Percentiles rank a stretch among this genome's conserved stretches.
Conservation (phyloP, 2,329 filamentous ascomycete species). For the Berkeleyomyces rouxiae region DNA sequence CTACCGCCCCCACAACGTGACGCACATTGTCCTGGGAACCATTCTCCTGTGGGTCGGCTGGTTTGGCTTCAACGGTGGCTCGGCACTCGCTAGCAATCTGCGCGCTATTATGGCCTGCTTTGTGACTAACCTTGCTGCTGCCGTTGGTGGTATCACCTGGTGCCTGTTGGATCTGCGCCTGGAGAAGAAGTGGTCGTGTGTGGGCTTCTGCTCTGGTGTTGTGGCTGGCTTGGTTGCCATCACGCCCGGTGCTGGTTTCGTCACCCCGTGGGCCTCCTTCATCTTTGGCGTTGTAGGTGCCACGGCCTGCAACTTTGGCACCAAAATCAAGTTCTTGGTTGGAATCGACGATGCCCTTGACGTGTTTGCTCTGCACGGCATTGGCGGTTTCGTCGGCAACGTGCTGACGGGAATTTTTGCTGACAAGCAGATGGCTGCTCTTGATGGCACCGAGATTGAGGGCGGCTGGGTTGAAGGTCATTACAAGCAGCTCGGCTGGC, state of each 20-base stretch:
- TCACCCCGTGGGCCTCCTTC: conserved; percentile 47
- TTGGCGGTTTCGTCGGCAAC: conserved; percentile 70
- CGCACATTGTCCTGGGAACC: conserved; percentile 56
- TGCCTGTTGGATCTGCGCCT: conserved; percentile 74
- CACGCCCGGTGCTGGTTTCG: conserved; percentile 66
- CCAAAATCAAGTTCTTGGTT: conserved; percentile 61
- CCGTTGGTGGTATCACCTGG: conserved; percentile 68
- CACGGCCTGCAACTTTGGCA: conserved; percentile 65
- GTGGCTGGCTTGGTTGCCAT: conserved; percentile 81
- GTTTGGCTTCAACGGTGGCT: conserved; percentile 91
- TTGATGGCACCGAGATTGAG: conserved; percentile 42
- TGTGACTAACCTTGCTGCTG: conserved; percentile 76
- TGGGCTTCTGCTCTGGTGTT: conserved; percentile 81
- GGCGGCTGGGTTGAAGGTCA: conserved; percentile 58
- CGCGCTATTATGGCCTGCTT: conserved; percentile 80
- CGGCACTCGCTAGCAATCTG: conserved; percentile 65
- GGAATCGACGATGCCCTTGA: conserved; percentile 77
- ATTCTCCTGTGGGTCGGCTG: conserved; percentile 80
- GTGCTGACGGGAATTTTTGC: conserved; percentile 63
- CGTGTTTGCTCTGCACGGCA: conserved; percentile 76
- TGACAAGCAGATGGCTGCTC: conserved; percentile 53
- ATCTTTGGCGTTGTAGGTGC: conserved; percentile 43
- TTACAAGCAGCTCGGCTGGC: conserved; percentile 54
- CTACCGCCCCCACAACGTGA: conserved; percentile 58
- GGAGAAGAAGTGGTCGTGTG: conserved; percentile 86